These are phyloP conservation scores for Cyberlindnera samutprakarnensis DNA, from an alignment of 805 yeast genomes.

Conservation along the genomic window DNA sequence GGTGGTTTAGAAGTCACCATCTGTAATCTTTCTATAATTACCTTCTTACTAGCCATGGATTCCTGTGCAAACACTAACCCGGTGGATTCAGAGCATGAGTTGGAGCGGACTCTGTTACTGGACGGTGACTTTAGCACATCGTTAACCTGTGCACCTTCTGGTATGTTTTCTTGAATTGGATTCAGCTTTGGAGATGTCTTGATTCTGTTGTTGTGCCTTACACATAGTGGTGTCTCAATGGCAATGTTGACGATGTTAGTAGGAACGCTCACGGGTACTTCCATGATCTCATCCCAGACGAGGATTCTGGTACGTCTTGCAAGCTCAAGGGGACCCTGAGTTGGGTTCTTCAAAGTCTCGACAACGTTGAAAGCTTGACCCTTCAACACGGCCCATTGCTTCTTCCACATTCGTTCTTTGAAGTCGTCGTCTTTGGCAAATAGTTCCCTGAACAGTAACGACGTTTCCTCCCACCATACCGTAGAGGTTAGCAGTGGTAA, in stretches of 20 bases:
- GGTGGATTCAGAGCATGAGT: neutral
- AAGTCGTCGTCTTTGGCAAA: slow-evolving; percentile 54
- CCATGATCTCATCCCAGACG: slow-evolving; percentile 56
- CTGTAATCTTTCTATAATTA: slow-evolving; percentile 53
- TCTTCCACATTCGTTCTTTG: slow-evolving; percentile 56
- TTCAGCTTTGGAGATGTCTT: slow-evolving; percentile 1
- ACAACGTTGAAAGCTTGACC: slow-evolving; percentile 76
- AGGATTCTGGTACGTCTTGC: slow-evolving; percentile 50
- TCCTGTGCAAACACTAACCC: slow-evolving; percentile 10
- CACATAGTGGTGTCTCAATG: slow-evolving; percentile 32
- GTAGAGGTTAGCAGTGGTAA: slow-evolving; percentile 51
- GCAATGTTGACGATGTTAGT: slow-evolving; percentile 32
- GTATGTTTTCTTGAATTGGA: slow-evolving; percentile 3
- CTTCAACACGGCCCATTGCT: slow-evolving; percentile 63
- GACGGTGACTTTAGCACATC: neutral
- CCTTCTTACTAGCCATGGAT: slow-evolving; percentile 30
- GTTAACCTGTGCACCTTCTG: neutral
- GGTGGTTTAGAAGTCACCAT: slow-evolving; percentile 50
- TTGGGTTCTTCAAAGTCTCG: slow-evolving; percentile 47
- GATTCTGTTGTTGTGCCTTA: neutral
- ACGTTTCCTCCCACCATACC: slow-evolving; percentile 65
- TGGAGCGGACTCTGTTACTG: neutral
- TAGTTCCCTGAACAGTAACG: slow-evolving; percentile 36
- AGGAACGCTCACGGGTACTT: slow-evolving; percentile 41
- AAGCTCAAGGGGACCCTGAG: slow-evolving; percentile 62